Base-by-base conservation (phyloP, 306 rosid genomes). In the Vicia villosa region DNA sequence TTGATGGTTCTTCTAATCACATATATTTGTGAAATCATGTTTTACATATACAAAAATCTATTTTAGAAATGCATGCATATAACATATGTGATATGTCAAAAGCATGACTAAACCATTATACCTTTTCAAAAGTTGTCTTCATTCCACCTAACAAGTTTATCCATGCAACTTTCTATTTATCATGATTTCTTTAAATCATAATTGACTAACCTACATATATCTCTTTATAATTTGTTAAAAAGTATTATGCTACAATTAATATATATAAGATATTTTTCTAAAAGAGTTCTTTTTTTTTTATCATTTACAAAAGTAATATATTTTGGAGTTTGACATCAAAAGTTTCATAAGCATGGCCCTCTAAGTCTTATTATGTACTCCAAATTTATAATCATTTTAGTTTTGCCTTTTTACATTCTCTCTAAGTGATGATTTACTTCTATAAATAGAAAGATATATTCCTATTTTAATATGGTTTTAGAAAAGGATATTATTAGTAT, bases 151-250 rank as follows among this genome's bases (percentile, higher is more conserved):
- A 22, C 62, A 58, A 72, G 59, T 66, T 68, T 52, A 42, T 79
- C 76, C 72, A 62, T 52, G 63, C 79, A 79, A 51, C 77, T 58
- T 73, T 68, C 28, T 36, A 41, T 16, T 30, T 61, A 57, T 26
- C 16, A 67, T 34, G 51, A 58, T 66, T 72, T 66, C 55, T 67
- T 57, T 58, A 75, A 64, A 57, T 41, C 12, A 59, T 2, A 60
- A 20, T 49, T 32, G 24, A 50, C 4, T 24, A 58, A 46, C 19
- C 61, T 28, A 45, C 47, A 8, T 10, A 12, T 49, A 49, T 21
- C 38, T 57, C 61, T 38, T 8, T 4, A 26, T 49, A 60, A 15
- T 30, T 55, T 26, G 49, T 16, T 60, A 59, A 63, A n/a, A 69
- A 30, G 45, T 34, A 42, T 71, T 12, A 17, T 34, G 8, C 43